Evolutionary conservation across 2,329 filamentous ascomycete genomes (phyloP), one percentile per base, ranked within the genome.

Genomic region (Colletotrichum kahawae): DNA sequence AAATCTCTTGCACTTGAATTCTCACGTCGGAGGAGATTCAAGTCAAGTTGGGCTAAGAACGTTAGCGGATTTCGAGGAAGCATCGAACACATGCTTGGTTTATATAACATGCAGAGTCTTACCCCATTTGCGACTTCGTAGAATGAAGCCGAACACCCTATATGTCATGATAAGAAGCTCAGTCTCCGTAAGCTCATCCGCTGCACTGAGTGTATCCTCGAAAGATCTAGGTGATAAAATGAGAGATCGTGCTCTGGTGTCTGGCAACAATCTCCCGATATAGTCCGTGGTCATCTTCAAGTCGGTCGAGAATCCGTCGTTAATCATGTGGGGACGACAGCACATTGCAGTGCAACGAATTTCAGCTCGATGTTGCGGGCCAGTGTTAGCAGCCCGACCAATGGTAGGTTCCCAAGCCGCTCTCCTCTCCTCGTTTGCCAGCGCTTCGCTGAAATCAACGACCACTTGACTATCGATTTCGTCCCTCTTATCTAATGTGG

Each of bases 191-290:
- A 43, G 8, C 16, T 43, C 16, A 5, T 43, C 36, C 1, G 1
- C 18, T 3, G 16, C 18, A 2, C 4, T 5, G 5, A 43, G 2
- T 1, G 8, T 43, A 0, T 43, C 38, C 2, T 43, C 38, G 2
- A 43, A 8, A 5, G 38, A 10, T 2, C 38, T 10, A 1, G 38
- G 38, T 0, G 38, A 43, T n/a, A 43, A 1, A 0, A 43, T 43
- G 4, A 43, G 38, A 0, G 38, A 43, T 3, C 38, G 18, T 1
- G 4, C 38, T 6, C 38, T 0, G 0, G 38, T 2, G 4, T 43
- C 38, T 5, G 38, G 38, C 0, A 43, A 16, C 0, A 43, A 1
- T 1, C 16, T 21, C 21, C 4, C 38, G 1, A 43, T 43, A 2
- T 43, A 43, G 4, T 43, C 16, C 16, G 38, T 43, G 0, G 38